phyloP scores from a whole-genome alignment of 1,139 yeast species.

The Scheffersomyces titani region DNA sequence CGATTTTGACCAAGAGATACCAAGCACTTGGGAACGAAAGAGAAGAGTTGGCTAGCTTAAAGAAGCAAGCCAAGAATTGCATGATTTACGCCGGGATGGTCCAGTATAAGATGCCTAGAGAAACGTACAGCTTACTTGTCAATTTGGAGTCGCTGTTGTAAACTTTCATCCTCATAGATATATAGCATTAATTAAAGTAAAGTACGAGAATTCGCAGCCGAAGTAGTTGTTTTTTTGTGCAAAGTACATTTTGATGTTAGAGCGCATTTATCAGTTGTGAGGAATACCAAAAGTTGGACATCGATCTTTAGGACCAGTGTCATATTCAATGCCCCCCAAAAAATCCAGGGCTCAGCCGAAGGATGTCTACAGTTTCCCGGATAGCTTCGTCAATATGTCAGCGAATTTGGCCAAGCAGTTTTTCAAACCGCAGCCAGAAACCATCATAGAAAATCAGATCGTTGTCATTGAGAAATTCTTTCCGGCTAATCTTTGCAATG shows the following conservation, averaged over 20 bases:
- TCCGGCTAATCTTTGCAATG: conserved; percentile 41
- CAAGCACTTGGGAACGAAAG: conserved; percentile 54
- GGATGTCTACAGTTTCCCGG: conserved; percentile 28
- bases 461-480: conserved; percentile 49
- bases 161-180: background rate
- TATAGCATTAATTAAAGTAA: background rate
- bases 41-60: conserved; percentile 55
- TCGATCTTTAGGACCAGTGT: background rate
- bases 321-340: conserved; percentile 9
- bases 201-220: background rate
- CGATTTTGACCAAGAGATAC: conserved; percentile 47
- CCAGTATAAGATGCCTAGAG: conserved; percentile 93
- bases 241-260: background rate
- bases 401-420: conserved; percentile 23
- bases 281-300: background rate
- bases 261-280: background rate
- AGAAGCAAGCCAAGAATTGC: conserved; percentile 75
- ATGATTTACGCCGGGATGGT: conserved; percentile 96
- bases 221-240: background rate
- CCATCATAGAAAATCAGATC: conserved; percentile 43
- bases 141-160: conserved; percentile 60
- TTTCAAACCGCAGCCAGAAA: conserved; percentile 36
- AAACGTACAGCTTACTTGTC: conserved; percentile 75
- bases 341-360: conserved; percentile 5
- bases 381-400: conserved; percentile 22